phyloP scores from a whole-genome alignment of 1,139 yeast species.

The Taphrina pruni region DNA sequence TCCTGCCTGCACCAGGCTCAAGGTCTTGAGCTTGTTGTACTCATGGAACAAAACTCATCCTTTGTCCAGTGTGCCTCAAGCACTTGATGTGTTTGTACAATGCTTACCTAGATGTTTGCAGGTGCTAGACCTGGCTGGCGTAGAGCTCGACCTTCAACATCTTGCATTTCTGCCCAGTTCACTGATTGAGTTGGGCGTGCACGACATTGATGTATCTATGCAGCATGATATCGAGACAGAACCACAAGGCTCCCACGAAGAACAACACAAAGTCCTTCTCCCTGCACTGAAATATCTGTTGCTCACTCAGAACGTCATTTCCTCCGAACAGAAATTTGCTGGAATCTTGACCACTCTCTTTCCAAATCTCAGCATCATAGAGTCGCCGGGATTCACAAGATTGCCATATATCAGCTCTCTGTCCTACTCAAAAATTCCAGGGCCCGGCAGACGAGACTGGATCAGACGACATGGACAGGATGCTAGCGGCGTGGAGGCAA shows the following conservation, averaged over 20 bases:
- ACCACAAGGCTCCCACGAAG: neutral
- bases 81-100: conserved; percentile 20
- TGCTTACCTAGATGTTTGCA: conserved; percentile 19
- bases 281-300: conserved; percentile 23
- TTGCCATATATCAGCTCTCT: conserved; percentile 15
- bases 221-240: neutral
- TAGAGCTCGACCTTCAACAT: conserved; percentile 21
- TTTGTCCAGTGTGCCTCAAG: conserved; percentile 23
- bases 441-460: conserved; percentile 37
- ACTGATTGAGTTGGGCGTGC: conserved; percentile 29
- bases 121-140: conserved; percentile 25
- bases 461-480: neutral
- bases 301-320: conserved; percentile 33
- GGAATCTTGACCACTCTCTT: conserved; percentile 20
- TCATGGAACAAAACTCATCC: conserved; percentile 41
- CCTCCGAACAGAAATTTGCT: conserved; percentile 31
- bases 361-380: conserved; percentile 27
- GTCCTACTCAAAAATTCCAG: conserved; percentile 15
- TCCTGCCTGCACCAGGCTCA: conserved; percentile 3
- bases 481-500: neutral
- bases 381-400: conserved; percentile 30
- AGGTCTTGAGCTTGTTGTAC: conserved; percentile 16
- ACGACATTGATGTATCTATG: conserved; percentile 27
- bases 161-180: conserved; percentile 17
- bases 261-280: conserved; percentile 5